These are phyloP conservation scores for Chalciporus piperatus DNA, from an alignment of 768 basidiomycete genomes.

Conservation along the genomic window DNA sequence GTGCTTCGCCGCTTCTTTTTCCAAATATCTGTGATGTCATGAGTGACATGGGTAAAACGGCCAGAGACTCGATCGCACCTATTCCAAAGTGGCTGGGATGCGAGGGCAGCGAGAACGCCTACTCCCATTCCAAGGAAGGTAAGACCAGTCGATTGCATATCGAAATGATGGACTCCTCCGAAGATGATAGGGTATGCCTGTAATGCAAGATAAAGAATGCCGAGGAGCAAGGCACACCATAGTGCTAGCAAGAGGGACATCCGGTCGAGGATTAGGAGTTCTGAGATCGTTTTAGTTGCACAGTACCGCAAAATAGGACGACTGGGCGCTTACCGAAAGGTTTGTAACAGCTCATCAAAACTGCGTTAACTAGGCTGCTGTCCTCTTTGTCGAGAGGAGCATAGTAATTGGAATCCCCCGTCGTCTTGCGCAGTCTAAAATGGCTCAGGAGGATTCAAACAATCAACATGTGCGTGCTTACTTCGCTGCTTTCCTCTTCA, in stretches of 20 bases:
- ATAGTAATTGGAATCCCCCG: conserved; percentile 51
- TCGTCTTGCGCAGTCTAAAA: conserved; percentile 46
- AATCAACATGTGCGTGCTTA: conserved; percentile 18
- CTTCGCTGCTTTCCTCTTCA: conserved; percentile 58
- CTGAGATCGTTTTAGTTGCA: conserved; percentile 29
- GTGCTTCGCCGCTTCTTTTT: conserved; percentile 36
- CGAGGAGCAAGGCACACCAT: conserved; percentile 51
- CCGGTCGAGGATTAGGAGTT: conserved; percentile 59
- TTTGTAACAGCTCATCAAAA: conserved; percentile 58
- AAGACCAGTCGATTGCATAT: conserved; percentile 46
- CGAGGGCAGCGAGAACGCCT: conserved; percentile 40
- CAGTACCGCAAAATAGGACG: too few relatives aligned
- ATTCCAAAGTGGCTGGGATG: conserved; percentile 47
- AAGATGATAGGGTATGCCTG: conserved; percentile 62
- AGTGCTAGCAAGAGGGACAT: conserved; percentile 73
- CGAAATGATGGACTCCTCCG: conserved; percentile 47
- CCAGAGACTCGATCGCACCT: conserved; percentile 2
- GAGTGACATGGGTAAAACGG: too few relatives aligned
- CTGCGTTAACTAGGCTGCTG: conserved; percentile 41
- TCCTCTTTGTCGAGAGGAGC: conserved; percentile 58
- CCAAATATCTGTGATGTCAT: conserved; percentile 14
- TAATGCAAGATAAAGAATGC: conserved; percentile 46
- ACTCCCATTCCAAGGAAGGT: conserved; percentile 50
- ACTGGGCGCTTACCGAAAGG: conserved; percentile 62
- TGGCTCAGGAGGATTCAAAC: background rate